A percentile compares a stretch with the other conserved stretches of the same genome.
These are phyloP conservation scores for Saturnispora dispora DNA, from an alignment of 805 yeast genomes.

Conservation along the genomic window DNA sequence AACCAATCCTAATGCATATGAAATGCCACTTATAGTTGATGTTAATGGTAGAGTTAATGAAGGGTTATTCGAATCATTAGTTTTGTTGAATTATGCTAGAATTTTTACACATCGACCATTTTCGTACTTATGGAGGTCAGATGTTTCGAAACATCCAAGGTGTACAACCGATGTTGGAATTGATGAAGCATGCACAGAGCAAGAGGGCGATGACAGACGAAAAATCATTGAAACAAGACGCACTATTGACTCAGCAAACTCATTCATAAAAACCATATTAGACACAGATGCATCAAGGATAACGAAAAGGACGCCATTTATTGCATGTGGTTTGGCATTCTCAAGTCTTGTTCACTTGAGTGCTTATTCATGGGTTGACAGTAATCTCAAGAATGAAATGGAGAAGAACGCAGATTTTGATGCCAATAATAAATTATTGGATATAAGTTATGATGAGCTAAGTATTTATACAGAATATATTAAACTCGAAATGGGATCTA, in stretches of 20 bases:
- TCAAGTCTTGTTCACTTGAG: constrained; percentile 43
- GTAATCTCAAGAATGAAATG: constrained; percentile 21
- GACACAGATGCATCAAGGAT: constrained; percentile 40
- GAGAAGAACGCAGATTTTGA: background rate
- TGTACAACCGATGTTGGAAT: constrained; percentile 27
- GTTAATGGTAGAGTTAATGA: constrained; percentile 39
- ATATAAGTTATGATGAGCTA: constrained; percentile 29
- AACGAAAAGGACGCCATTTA: constrained; percentile 38
- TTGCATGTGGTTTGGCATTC: constrained; percentile 46
- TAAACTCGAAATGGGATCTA: constrained; percentile 40
- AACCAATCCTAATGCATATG: constrained; percentile 34
- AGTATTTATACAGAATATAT: constrained; percentile 39
- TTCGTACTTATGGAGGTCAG: constrained; percentile 43
- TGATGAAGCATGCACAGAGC: constrained; percentile 25
- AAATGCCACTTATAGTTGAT: constrained; percentile 35
- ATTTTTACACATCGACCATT: constrained; percentile 48
- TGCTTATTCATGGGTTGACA: constrained; percentile 45
- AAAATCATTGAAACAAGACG: constrained; percentile 44
- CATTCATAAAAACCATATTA: constrained; percentile 36
- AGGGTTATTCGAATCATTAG: constrained; percentile 43
- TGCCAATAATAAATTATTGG: constrained; percentile 1
- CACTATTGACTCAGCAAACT: constrained; percentile 45
- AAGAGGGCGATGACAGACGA: constrained; percentile 28
- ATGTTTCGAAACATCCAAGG: constrained; percentile 33
- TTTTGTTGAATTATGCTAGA: constrained; percentile 41